A percentile compares a stretch with the other conserved stretches of the same genome.
phyloP scores from a whole-genome alignment of 2,329 filamentous ascomycete species.

The Blastomyces emzantsi region DNA sequence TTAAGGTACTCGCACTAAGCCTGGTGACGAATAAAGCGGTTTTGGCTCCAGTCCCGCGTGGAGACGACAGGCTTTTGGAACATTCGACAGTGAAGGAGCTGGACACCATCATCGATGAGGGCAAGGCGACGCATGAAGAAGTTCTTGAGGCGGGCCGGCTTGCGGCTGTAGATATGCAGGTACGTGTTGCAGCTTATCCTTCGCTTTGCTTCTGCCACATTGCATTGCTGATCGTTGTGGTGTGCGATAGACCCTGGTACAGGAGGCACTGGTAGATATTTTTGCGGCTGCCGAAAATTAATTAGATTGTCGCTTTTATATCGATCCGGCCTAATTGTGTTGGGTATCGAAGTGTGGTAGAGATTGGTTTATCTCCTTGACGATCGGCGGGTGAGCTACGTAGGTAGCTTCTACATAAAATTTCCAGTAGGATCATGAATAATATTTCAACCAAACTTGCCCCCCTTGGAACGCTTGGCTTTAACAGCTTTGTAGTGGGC shows the following conservation, averaged over 20 bases:
- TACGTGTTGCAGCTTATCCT: conserved; percentile 21
- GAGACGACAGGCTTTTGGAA: conserved; percentile 48
- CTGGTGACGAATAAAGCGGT: conserved; percentile 58
- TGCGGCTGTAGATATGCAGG: conserved; percentile 56
- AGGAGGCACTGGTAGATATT: conserved; percentile 25
- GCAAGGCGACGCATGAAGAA: conserved; percentile 56
- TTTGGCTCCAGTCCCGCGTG: conserved; percentile 49
- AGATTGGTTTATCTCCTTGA: neutral
- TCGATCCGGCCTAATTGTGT: neutral
- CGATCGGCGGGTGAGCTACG: neutral
- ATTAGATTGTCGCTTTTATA: neutral
- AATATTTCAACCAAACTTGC: conserved; percentile 12
- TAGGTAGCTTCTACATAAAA: neutral
- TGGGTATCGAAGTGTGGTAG: neutral
- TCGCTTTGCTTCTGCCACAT: neutral
- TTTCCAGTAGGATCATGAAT: neutral
- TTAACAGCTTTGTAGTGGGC: conserved; percentile 76
- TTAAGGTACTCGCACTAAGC: conserved; percentile 55
- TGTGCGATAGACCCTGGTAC: conserved; percentile 28
- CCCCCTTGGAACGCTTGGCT: conserved; percentile 39
- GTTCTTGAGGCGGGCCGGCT: conserved; percentile 53
- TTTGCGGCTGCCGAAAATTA: conserved; percentile 5
- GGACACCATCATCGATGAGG: conserved; percentile 47
- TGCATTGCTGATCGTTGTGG: conserved; percentile 7
- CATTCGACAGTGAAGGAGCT: conserved; percentile 43